Base-by-base conservation (phyloP, 805 yeast genomes). In the Komagataella phaffii region DNA sequence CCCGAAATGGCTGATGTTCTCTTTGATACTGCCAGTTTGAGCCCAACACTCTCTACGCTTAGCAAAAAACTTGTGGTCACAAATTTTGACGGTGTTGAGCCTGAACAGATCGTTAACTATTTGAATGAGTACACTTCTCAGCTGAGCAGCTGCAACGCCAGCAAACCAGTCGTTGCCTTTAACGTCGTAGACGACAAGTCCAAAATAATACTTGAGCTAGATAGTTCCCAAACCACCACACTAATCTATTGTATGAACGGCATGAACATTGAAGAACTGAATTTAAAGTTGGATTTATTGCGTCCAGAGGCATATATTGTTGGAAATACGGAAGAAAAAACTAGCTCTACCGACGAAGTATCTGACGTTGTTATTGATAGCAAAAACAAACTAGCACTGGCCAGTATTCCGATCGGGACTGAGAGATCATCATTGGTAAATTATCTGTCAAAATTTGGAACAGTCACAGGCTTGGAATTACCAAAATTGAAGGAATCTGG, bases 181-280 rank as follows among this genome's bases (percentile, higher is more conserved):
- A 30, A 5, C 2, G 40, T 30, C 14, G 3, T 30, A 30, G 40
- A 30, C 3, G 40, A 30, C 40, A 30, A 30, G 4, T 30, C 40
- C 14, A 63, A 60, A 5, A 62, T 80, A 47, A 65, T 81, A 2
- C 58, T 85, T 7, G 81, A 77, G 55, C 74, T 85, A 51, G 66
- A 73, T 8, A 73, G 72, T 44, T 65, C 75, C 47, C 64, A 68
- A 18, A 68, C 76, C 49, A 83, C 91, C 0, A 83, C 91, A 0
- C 61, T 77, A 0, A 68, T 77, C 0, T 63, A 71, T 19, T 70
- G 79, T 2, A 61, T 83, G 24, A 65, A 70, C 51, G 68, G 69
- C 1, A 64, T 62, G 8, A 53, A 57, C 6, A 52, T 64, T 21
- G 67, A 64, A 44, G 67, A 21, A 19, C 23, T 48, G n/a, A 44